Conservation (phyloP, 768 basidiomycete genomes). For the Russula emetica region DNA sequence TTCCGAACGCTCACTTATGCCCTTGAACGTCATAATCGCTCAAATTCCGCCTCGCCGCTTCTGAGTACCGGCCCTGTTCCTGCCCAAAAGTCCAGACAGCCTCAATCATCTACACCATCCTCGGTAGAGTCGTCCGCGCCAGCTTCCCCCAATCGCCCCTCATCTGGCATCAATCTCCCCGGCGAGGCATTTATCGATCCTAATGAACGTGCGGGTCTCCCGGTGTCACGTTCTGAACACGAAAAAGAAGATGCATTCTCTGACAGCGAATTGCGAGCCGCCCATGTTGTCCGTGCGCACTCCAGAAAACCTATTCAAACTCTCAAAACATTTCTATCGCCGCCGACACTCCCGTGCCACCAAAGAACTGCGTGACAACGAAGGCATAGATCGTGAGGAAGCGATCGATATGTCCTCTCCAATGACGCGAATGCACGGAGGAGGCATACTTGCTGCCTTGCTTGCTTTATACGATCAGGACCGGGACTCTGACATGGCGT, state of each 20-base stretch:
- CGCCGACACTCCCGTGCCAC: slow-evolving; percentile 3
- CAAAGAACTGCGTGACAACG: not conserved
- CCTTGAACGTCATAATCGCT: slow-evolving; percentile 51
- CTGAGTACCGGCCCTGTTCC: slow-evolving; percentile 20
- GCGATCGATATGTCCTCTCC: slow-evolving; percentile 19
- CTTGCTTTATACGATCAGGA: slow-evolving; percentile 62
- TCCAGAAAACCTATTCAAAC: slow-evolving; percentile 29
- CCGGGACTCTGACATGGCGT: slow-evolving; percentile 31
- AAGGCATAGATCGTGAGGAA: slow-evolving; percentile 18
- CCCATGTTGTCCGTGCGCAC: slow-evolving; percentile 44
- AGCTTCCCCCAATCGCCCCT: slow-evolving; percentile 10
- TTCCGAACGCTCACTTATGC: slow-evolving; percentile 49
- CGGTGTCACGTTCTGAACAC: slow-evolving; percentile 39
- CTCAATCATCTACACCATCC: not conserved
- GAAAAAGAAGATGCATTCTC: not conserved
- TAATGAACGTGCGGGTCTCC: slow-evolving; percentile 61
- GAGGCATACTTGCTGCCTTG: slow-evolving; percentile 64
- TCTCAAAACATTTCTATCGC: slow-evolving; percentile 10
- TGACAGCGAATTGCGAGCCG: slow-evolving; percentile 36
- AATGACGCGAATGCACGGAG: slow-evolving; percentile 36
- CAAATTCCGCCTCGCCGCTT: slow-evolving; percentile 28
- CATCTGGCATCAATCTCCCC: slow-evolving; percentile 36
- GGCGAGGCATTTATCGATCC: slow-evolving; percentile 57
- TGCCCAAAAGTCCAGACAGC: slow-evolving; percentile 1
- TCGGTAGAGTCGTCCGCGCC: slow-evolving; percentile 25